Percentiles rank a stretch among this genome's conserved stretches.
These are phyloP conservation scores for Allium cepa DNA, from an alignment of 106 monocot genomes.

Conservation along the genomic window DNA sequence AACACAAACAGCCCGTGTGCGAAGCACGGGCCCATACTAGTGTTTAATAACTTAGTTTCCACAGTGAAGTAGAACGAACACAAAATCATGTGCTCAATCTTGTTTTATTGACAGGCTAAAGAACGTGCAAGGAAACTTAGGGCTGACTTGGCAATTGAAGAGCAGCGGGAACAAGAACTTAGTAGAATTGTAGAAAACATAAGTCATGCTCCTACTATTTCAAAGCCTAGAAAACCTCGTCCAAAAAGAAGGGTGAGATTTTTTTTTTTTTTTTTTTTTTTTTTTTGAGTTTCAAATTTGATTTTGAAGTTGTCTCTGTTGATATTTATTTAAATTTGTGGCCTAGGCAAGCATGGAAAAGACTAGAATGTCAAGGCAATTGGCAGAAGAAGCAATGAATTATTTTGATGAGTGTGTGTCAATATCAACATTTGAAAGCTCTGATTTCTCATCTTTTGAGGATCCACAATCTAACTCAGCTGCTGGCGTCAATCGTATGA, in stretches of 20 bases:
- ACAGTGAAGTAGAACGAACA: too few species aligned
- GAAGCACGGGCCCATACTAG: too few species aligned
- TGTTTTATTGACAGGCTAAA: constrained; percentile 32
- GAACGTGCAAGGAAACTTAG: constrained; percentile 58
- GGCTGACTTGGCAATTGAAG: constrained; percentile 64
- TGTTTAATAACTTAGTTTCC: too few species aligned
- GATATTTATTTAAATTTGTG: neutral
- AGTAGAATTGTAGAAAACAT: constrained; percentile 53
- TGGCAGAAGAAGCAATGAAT: constrained; percentile 73
- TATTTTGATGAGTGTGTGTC: constrained; percentile 95
- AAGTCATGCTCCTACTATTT: constrained; percentile 21
- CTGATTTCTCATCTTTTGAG: constrained; percentile 70
- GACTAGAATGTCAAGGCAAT: constrained; percentile 40
- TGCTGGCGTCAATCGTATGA: constrained; percentile 1
- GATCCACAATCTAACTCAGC: constrained; percentile 24
- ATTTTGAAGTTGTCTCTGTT: neutral
- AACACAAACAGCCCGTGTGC: too few species aligned
- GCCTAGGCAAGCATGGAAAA: constrained; percentile 52
- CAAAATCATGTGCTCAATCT: too few species aligned
- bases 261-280: constrained; percentile 6
- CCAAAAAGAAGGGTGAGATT: constrained; percentile 37
- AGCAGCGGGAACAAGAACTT: constrained; percentile 50
- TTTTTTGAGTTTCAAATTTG: neutral
- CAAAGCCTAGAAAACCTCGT: constrained; percentile 21
- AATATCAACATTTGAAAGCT: constrained; percentile 72